Evolutionary conservation across 306 rosid species (phyloP).

Genomic region (Comarum palustre): DNA sequence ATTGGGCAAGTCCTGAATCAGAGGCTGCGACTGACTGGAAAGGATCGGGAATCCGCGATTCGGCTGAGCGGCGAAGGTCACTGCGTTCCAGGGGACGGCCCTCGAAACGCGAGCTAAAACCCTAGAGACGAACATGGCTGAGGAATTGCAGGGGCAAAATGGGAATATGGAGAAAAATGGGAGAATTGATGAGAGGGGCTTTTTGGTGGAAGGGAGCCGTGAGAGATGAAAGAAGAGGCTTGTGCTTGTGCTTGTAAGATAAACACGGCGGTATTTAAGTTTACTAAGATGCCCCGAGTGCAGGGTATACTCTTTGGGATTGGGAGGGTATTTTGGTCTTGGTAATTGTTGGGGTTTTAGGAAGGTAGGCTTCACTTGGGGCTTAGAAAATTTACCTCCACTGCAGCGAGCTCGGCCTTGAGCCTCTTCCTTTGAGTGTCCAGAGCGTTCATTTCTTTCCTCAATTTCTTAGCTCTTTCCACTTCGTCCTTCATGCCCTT

Average conservation of each 20-base stretch:
- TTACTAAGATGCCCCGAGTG: constrained; percentile 19
- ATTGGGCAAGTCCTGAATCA: constrained; percentile 38
- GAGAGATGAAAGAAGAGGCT: not conserved
- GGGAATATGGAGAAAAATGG: not conserved
- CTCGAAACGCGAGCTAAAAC: constrained; percentile 39
- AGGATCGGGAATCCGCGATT: constrained; percentile 35
- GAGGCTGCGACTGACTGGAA: constrained; percentile 44
- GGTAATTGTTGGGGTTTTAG: not conserved
- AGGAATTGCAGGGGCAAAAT: constrained; percentile 11
- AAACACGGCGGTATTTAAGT: not conserved
- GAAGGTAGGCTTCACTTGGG: not conserved
- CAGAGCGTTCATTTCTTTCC: not conserved
- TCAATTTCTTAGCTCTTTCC: not conserved
- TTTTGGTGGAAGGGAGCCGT: not conserved
- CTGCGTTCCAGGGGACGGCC: constrained; percentile 44
- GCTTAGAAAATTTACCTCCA: not conserved
- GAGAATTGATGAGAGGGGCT: not conserved
- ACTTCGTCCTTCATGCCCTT: not conserved
- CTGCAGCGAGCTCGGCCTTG: not conserved
- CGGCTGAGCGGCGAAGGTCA: constrained; percentile 43
- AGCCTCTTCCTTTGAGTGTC: not conserved
- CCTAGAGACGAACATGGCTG: constrained; percentile 60
- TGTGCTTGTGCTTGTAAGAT: constrained; percentile 22
- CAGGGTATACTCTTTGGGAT: not conserved
- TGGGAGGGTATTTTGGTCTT: not conserved